Conservation (phyloP, 2,329 filamentous ascomycete species). For the Penicillium janthinellum region DNA sequence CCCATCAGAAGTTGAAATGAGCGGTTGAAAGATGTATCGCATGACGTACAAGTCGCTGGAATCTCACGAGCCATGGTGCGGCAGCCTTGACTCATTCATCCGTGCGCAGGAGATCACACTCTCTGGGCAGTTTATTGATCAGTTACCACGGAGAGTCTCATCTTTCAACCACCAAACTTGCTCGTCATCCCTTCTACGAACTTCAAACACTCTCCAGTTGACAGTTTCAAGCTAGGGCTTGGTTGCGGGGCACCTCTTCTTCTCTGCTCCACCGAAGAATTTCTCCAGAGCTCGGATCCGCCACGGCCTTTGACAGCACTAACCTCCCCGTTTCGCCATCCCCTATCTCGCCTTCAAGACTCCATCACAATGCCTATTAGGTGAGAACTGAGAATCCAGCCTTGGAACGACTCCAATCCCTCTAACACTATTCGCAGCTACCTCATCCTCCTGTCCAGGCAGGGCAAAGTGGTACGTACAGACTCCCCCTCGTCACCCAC, state of each 20-base stretch:
- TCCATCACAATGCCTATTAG: constrained; percentile 37
- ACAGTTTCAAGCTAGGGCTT: constrained; percentile 22
- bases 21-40: background rate
- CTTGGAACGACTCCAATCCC: background rate
- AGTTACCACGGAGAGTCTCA: background rate
- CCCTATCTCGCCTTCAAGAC: constrained; percentile 12
- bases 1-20: background rate
- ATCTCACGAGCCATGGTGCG: background rate
- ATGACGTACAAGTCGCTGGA: background rate
- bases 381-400: constrained; percentile 26
- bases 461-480: constrained; percentile 88
- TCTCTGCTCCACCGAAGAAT: constrained; percentile 30
- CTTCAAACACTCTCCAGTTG: constrained; percentile 2
- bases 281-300: constrained; percentile 30
- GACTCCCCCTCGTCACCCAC: constrained; percentile 50
- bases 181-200: background rate
- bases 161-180: background rate
- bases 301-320: constrained; percentile 15
- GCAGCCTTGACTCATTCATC: constrained; percentile 3
- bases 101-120: background rate
- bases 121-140: background rate
- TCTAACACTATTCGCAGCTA: constrained; percentile 64
- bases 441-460: constrained; percentile 92
- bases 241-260: constrained; percentile 25
- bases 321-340: constrained; percentile 20